Percentiles rank a stretch among this genome's conserved stretches.
These are phyloP conservation scores for Rubus idaeus DNA, from an alignment of 306 rosid species.

Conservation along the genomic window DNA sequence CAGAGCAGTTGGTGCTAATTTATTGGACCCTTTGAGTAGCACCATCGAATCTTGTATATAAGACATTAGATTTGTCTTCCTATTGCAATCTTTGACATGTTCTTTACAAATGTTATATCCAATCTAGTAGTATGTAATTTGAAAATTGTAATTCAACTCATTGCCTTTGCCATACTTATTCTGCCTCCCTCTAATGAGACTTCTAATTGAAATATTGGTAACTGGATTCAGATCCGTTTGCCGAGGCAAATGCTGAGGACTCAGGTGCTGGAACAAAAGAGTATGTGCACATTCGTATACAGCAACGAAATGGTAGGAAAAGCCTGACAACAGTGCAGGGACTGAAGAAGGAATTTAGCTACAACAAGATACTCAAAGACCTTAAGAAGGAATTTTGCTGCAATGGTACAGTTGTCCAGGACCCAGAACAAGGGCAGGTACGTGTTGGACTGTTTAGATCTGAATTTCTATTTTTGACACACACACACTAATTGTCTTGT, in stretches of 20 bases:
- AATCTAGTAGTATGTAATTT: background rate
- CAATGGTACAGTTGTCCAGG: slow-evolving; percentile 24
- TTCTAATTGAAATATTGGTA: background rate
- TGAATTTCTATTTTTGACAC: background rate
- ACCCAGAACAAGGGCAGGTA: slow-evolving; percentile 22
- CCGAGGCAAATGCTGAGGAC: slow-evolving; percentile 28
- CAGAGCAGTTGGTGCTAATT: background rate
- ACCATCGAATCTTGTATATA: too few species aligned
- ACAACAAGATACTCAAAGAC: slow-evolving; percentile 18
- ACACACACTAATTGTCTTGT: background rate
- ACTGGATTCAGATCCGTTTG: slow-evolving; percentile 22
- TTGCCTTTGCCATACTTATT: background rate
- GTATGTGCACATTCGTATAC: slow-evolving; percentile 27
- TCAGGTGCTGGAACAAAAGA: slow-evolving; percentile 27
- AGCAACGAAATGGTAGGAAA: slow-evolving; percentile 21
- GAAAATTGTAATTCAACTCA: background rate
- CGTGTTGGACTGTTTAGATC: background rate
- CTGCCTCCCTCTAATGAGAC: background rate
- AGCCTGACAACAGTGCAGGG: slow-evolving; percentile 30
- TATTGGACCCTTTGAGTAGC: too few species aligned
- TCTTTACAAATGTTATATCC: too few species aligned
- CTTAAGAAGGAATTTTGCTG: slow-evolving; percentile 23
- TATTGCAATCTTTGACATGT: background rate
- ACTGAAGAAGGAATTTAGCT: slow-evolving; percentile 25
- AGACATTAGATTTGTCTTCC: background rate